Conservation (phyloP, 2,329 filamentous ascomycete genomes). For the Clonostachys rosea region DNA sequence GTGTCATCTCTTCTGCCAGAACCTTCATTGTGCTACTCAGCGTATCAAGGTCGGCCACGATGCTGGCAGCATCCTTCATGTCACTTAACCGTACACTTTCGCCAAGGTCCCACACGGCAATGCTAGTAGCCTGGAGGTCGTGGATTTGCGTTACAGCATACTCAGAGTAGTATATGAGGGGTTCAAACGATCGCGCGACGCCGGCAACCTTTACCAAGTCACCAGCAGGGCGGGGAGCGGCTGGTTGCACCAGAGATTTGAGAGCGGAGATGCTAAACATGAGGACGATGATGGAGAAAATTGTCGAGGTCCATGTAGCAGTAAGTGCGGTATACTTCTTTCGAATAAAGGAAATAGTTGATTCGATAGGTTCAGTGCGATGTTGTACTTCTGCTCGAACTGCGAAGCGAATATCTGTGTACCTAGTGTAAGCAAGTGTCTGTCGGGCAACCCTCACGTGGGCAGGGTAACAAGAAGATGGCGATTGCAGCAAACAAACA, state of each 20-base stretch:
- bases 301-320: slow-evolving; percentile 63
- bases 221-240: slow-evolving; percentile 32
- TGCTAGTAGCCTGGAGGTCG: slow-evolving; percentile 84
- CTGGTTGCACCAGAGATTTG: slow-evolving; percentile 65
- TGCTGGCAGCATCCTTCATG: slow-evolving; percentile 83
- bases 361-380: slow-evolving; percentile 77
- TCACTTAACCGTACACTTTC: slow-evolving; percentile 87
- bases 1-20: slow-evolving; percentile 78
- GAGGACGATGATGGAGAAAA: slow-evolving; percentile 56
- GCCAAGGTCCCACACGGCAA: slow-evolving; percentile 91
- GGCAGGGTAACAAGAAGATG: not conserved
- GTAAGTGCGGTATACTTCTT: slow-evolving; percentile 56
- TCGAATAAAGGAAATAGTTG: slow-evolving; percentile 60
- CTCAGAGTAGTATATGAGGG: slow-evolving; percentile 91
- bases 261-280: slow-evolving; percentile 62
- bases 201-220: slow-evolving; percentile 89
- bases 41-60: slow-evolving; percentile 80
- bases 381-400: slow-evolving; percentile 86
- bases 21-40: slow-evolving; percentile 82
- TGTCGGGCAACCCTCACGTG: not conserved
- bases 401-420: slow-evolving; percentile 78
- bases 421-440: not conserved
- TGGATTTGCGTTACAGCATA: slow-evolving; percentile 81
- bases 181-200: slow-evolving; percentile 87
- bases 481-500: slow-evolving; percentile 12